These are phyloP conservation scores for Iris macrosiphon DNA, from an alignment of 106 monocot species.

Conservation along the genomic window DNA sequence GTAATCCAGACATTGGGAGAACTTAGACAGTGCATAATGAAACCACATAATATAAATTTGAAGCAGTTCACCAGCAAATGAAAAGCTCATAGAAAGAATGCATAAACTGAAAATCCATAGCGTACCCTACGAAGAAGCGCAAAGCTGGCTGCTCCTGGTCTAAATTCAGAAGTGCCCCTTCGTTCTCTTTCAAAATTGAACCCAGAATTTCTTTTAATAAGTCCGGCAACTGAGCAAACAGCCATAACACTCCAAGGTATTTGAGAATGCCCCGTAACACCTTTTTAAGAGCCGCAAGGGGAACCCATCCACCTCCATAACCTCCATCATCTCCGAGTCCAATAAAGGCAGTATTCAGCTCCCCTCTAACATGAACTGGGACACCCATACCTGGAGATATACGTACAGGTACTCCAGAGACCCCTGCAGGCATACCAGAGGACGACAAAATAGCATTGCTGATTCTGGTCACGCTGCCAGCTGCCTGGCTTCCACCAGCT, in stretches of 20 bases:
- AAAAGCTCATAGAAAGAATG: not conserved
- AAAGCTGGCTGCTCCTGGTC: constrained; percentile 98
- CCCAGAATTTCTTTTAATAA: constrained; percentile 95
- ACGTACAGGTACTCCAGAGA: constrained; percentile 65
- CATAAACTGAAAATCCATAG: not conserved
- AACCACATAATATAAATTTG: no score
- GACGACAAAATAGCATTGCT: constrained; percentile 55
- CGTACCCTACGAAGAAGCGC: constrained; percentile 97
- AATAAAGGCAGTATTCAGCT: constrained; percentile 93
- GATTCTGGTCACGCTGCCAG: constrained; percentile 46
- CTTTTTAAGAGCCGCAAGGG: constrained; percentile 94
- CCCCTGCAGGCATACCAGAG: constrained; percentile 47
- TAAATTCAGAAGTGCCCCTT: constrained; percentile 91
- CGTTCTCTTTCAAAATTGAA: constrained; percentile 88
- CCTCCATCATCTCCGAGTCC: constrained; percentile 99
- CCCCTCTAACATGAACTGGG: constrained; percentile 84
- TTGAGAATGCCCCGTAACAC: constrained; percentile 92
- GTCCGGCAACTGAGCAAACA: constrained; percentile 94
- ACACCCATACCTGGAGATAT: constrained; percentile 68
- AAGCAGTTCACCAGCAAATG: not conserved
- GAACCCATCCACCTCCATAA: constrained; percentile 99
- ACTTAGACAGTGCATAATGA: no score
- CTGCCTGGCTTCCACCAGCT: constrained; percentile 38
- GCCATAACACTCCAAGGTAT: constrained; percentile 96
- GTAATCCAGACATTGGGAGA: no score